phyloP scores from a whole-genome alignment of 352 stramenopile genomes.

The Paralagenidium karlingii region DNA sequence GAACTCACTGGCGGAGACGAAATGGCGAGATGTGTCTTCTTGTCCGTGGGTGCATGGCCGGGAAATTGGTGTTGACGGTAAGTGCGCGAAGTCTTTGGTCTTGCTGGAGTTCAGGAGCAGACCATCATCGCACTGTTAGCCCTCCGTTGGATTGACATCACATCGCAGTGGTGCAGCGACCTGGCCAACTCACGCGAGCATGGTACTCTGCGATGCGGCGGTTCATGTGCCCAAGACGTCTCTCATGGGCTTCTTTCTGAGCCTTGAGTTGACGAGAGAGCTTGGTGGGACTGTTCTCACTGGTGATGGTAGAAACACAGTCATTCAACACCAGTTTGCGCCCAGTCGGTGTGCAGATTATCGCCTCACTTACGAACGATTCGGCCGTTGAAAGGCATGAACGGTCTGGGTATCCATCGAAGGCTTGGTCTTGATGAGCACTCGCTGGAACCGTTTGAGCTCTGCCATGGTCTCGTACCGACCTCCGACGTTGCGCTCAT shows the following conservation, averaged over 20 bases:
- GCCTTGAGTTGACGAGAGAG: constrained; percentile 40
- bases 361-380: too few relatives aligned
- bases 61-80: constrained; percentile 61
- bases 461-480: constrained; percentile 64
- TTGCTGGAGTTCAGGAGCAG: constrained; percentile 16
- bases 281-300: too few relatives aligned
- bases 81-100: constrained; percentile 42
- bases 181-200: constrained; percentile 39
- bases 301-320: too few relatives aligned
- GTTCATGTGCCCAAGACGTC: constrained; percentile 69
- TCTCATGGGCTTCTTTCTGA: constrained; percentile 38
- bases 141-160: too few relatives aligned
- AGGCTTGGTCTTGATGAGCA: constrained; percentile 32
- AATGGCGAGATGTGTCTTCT: too few relatives aligned
- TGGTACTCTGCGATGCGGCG: constrained; percentile 71
- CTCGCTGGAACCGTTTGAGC: constrained; percentile 64
- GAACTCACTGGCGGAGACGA: too few relatives aligned
- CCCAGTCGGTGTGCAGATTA: too few relatives aligned
- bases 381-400: too few relatives aligned
- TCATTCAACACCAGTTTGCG: too few relatives aligned
- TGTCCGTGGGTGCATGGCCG: constrained; percentile 65
- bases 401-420: too few relatives aligned
- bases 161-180: too few relatives aligned
- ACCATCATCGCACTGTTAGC: too few relatives aligned
- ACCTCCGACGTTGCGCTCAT: constrained; percentile 63